A percentile compares a stretch with the other conserved stretches of the same genome.
phyloP scores from a whole-genome alignment of 768 basidiomycete species.

The Pisolithus orientalis region DNA sequence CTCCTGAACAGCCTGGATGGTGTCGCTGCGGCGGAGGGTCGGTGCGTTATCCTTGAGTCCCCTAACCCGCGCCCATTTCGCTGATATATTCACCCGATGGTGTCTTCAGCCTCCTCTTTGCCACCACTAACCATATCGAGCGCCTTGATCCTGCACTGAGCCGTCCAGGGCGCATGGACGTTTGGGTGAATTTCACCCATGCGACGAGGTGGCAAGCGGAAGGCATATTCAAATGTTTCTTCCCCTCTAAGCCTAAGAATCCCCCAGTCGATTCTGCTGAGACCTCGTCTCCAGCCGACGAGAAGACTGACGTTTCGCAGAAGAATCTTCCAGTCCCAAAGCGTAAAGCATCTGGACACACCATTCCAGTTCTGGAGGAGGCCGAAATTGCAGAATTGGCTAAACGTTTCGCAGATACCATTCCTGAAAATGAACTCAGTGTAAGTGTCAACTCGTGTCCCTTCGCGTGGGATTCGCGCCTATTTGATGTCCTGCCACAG shows the following conservation, averaged over 20 bases:
- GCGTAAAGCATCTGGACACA: constrained; percentile 51
- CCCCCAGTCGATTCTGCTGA: constrained; percentile 6
- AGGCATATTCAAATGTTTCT: constrained; percentile 92
- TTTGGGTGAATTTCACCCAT: constrained; percentile 88
- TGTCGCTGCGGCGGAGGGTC: constrained; percentile 80
- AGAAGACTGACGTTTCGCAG: constrained; percentile 45
- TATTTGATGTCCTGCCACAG: constrained; percentile 30
- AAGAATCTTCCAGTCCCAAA: constrained; percentile 63
- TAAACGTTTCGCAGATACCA: constrained; percentile 74
- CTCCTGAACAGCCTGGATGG: constrained; percentile 83
- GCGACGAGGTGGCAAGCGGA: constrained; percentile 92
- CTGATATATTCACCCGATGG: constrained; percentile 9
- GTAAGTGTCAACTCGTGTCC: constrained; percentile 38
- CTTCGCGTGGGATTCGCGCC: background rate
- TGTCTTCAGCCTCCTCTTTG: constrained; percentile 65
- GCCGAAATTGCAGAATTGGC: constrained; percentile 72
- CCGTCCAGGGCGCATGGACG: constrained; percentile 86
- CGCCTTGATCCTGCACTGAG: constrained; percentile 85
- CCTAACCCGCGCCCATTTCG: constrained; percentile 5
- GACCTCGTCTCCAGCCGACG: constrained; percentile 7
- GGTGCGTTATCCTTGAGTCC: constrained; percentile 41
- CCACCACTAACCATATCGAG: constrained; percentile 92
- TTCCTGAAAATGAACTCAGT: constrained; percentile 84
- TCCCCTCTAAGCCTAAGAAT: constrained; percentile 51
- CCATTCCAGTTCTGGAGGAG: constrained; percentile 67